These are phyloP conservation scores for Coniochaeta pulveracea DNA, from an alignment of 2,329 filamentous ascomycete genomes.

Conservation along the genomic window DNA sequence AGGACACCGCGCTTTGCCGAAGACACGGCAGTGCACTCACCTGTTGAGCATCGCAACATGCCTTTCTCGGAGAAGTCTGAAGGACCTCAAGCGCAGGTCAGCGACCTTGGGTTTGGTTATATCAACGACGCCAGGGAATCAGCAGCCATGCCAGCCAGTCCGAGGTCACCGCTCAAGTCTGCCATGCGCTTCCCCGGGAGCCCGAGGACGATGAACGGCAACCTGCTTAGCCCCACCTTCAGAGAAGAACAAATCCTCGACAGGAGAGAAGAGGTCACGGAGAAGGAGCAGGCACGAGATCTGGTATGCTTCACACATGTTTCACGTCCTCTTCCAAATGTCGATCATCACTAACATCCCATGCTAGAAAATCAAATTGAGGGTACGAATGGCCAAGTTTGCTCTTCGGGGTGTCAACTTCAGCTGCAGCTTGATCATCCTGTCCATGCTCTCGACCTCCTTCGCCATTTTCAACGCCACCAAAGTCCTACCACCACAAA, in stretches of 20 bases:
- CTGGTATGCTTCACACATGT: slow-evolving; percentile 52
- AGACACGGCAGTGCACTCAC: slow-evolving; percentile 69
- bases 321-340: background rate
- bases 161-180: slow-evolving; percentile 76
- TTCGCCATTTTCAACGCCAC: slow-evolving; percentile 91
- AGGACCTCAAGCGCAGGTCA: slow-evolving; percentile 57
- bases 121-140: slow-evolving; percentile 52
- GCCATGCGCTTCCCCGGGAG: slow-evolving; percentile 82
- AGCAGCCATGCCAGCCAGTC: slow-evolving; percentile 53
- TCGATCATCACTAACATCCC: slow-evolving; percentile 14
- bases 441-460: slow-evolving; percentile 79
- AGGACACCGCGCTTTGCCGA: slow-evolving; percentile 72
- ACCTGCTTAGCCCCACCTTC: slow-evolving; percentile 85
- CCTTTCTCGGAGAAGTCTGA: slow-evolving; percentile 47
- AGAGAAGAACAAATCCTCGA: slow-evolving; percentile 78
- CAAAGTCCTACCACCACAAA: slow-evolving; percentile 59
- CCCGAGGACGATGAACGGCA: slow-evolving; percentile 58
- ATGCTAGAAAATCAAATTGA: slow-evolving; percentile 75
- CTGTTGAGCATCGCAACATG: slow-evolving; percentile 42
- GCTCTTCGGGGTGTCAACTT: slow-evolving; percentile 94
- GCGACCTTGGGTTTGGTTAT: slow-evolving; percentile 89
- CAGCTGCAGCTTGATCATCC: slow-evolving; percentile 88
- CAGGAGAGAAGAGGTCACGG: slow-evolving; percentile 69
- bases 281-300: slow-evolving; percentile 79
- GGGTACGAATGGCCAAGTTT: slow-evolving; percentile 88